Conservation (phyloP, 2,329 filamentous ascomycete species). For the Sporothrix phasma region DNA sequence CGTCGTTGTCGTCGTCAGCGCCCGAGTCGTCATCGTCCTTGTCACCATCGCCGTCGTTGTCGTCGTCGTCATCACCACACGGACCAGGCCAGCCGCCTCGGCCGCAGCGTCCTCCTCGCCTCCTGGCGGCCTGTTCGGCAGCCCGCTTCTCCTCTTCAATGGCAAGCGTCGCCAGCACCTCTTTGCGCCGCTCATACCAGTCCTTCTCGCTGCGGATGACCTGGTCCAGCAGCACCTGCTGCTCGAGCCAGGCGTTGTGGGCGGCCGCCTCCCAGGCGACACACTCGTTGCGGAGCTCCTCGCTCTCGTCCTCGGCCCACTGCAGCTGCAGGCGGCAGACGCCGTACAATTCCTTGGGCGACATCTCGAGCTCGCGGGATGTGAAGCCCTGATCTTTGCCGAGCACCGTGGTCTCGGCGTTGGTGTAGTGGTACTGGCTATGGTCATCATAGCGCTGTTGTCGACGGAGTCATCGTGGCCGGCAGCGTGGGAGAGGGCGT, state of each 20-base stretch:
- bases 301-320: conserved; percentile 60
- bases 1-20: neutral
- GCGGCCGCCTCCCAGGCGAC: conserved; percentile 56
- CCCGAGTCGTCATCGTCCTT: conserved; percentile 20
- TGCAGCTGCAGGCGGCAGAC: conserved; percentile 62
- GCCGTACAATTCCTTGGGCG: conserved; percentile 50
- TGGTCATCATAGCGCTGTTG: conserved; percentile 30
- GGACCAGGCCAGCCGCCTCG: neutral
- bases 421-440: conserved; percentile 36
- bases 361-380: conserved; percentile 51
- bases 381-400: conserved; percentile 54
- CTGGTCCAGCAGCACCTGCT: conserved; percentile 69
- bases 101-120: neutral
- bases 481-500: conserved; percentile 48
- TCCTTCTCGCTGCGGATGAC: conserved; percentile 57
- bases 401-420: conserved; percentile 34
- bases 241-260: conserved; percentile 66
- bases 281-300: conserved; percentile 54
- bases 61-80: conserved; percentile 4
- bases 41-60: neutral
- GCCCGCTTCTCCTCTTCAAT: conserved; percentile 28
- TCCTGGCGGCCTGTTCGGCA: conserved; percentile 1
- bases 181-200: conserved; percentile 49
- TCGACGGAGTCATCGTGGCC: conserved; percentile 43
- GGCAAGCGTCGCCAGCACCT: conserved; percentile 42